Evolutionary conservation across 2,329 filamentous ascomycete genomes (phyloP), one percentile per base, ranked within the genome.

Genomic region (Didymella sp.): DNA sequence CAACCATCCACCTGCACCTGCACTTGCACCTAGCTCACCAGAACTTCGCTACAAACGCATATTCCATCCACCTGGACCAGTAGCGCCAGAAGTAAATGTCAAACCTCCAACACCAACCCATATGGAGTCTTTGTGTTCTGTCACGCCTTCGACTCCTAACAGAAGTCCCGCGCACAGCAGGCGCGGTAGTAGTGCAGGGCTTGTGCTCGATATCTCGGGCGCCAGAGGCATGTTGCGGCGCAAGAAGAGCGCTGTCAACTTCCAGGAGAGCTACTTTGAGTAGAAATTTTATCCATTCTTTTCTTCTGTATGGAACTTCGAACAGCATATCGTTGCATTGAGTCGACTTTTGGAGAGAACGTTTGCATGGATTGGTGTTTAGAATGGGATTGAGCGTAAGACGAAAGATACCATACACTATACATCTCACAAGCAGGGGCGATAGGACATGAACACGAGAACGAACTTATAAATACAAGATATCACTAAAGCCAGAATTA

Each of bases 11-110:
- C 33, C 62, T 40, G 33, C 43, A 27, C 30, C 62, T 40, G 57
- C 43, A 27, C 30, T 62, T 40, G 57, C 47, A 9, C 74, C 75
- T 0, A 79, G 76, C 59, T 73, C 73, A 1, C 75, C 77, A 1
- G 77, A 79, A 51, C 56, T 71, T 1, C 70, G 71, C 4, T 81
- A 80, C 57, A 79, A 79, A 64, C 69, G 69, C 4, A 62, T 80
- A 0, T 80, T 80, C 55, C 78, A 80, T 28, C 64, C 69, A 1
- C 58, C 67, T 2, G 58, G 58, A 1, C 60, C 61, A 2, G 59
- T 63, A 12, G 61, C 60, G 3, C 60, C 62, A 4, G 65, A 68
- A 24, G n/a, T 56, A 13, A 46, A 41, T 22, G 51, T 54, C 27
- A 47, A 55, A 9, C 40, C 50, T 35, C 51, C 61, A 0, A 41